Conservation (phyloP, 2,329 filamentous ascomycete species). For the Sporothrix globosa region DNA sequence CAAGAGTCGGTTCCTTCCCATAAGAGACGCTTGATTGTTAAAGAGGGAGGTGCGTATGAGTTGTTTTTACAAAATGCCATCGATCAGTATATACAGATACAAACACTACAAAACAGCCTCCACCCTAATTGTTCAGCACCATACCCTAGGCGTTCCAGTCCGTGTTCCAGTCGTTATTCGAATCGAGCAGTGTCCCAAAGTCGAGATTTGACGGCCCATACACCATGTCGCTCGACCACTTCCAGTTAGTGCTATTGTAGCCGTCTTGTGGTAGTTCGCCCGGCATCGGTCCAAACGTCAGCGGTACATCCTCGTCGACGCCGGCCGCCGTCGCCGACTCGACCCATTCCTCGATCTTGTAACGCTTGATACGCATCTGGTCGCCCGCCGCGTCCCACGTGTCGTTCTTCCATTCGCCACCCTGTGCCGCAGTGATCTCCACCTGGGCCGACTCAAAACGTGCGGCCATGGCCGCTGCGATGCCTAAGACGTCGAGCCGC, state of each 20-base stretch:
- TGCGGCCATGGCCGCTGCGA: neutral
- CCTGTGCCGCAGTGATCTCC: slow-evolving; percentile 17
- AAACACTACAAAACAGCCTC: neutral
- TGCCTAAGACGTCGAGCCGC: neutral
- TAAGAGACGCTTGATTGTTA: neutral
- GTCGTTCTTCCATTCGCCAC: slow-evolving; percentile 18
- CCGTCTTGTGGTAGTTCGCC: neutral
- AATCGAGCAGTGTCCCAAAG: slow-evolving; percentile 14
- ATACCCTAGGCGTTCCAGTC: neutral
- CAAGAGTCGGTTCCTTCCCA: neutral
- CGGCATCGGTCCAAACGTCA: neutral
- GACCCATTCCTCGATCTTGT: slow-evolving; percentile 14
- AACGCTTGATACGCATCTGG: slow-evolving; percentile 15
- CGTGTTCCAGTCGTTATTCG: slow-evolving; percentile 18
- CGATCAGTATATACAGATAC: neutral
- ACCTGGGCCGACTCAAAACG: slow-evolving; percentile 3
- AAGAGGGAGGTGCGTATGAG: neutral
- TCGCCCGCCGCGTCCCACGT: slow-evolving; percentile 17
- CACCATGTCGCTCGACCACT: neutral
- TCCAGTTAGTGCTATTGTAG: neutral
- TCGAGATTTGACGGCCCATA: neutral
- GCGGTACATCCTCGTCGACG: slow-evolving; percentile 9
- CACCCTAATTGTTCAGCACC: neutral
- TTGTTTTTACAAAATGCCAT: neutral
- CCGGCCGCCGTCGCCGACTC: slow-evolving; percentile 5